phyloP scores from a whole-genome alignment of 73 alveolate genomes.

The Stentor roeselii region DNA sequence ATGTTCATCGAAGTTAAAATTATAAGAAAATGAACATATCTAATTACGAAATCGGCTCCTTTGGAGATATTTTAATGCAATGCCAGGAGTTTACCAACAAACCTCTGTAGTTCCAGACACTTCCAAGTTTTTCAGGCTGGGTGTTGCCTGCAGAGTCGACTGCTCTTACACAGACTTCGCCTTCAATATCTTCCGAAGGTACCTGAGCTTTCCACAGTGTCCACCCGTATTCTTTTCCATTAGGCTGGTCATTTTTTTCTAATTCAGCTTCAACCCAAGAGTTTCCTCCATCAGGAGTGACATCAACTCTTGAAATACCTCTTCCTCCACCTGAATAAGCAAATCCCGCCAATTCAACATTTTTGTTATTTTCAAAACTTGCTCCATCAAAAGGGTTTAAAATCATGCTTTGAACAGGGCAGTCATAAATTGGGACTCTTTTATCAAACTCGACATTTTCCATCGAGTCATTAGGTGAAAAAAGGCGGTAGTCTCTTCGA shows the following conservation, averaged over 20 bases:
- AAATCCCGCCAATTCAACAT: constrained; percentile 40
- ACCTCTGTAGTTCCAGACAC: constrained; percentile 28
- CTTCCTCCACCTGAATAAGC: constrained; percentile 37
- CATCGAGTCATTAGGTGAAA: constrained; percentile 28
- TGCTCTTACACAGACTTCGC: constrained; percentile 35
- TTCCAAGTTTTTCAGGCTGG: constrained; percentile 25
- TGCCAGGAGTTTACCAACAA: constrained; percentile 21
- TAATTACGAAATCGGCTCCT: too few relatives aligned
- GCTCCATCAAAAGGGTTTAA: constrained; percentile 30
- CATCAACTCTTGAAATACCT: constrained; percentile 60
- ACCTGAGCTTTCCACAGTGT: constrained; percentile 32
- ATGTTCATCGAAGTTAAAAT: too few relatives aligned
- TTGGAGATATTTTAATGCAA: neutral
- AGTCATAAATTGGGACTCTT: constrained; percentile 26
- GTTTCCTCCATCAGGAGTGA: constrained; percentile 60
- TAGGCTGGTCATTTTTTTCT: constrained; percentile 17
- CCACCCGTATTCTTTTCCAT: constrained; percentile 42
- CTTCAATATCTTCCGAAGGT: constrained; percentile 18
- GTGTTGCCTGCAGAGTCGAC: constrained; percentile 28
- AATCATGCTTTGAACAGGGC: constrained; percentile 35
- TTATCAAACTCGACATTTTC: constrained; percentile 32
- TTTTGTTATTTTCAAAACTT: neutral
- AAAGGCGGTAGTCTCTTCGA: constrained; percentile 37
- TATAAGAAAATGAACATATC: too few relatives aligned
- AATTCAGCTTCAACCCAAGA: constrained; percentile 68